phyloP scores from a whole-genome alignment of 2,329 filamentous ascomycete species.

The Chrysosphaeria jannelii region DNA sequence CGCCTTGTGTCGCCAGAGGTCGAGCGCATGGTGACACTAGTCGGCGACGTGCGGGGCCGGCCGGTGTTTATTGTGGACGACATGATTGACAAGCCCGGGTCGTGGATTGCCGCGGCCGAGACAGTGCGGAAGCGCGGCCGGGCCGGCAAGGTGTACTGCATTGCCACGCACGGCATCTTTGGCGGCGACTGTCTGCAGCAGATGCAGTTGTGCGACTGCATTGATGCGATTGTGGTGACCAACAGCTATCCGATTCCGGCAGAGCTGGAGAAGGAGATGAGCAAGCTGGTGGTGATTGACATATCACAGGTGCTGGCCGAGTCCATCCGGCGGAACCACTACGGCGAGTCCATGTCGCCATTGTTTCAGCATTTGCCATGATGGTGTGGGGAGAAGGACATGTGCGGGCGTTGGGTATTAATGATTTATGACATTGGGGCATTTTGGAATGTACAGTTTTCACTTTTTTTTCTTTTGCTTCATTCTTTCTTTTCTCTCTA shows the following conservation, averaged over 20 bases:
- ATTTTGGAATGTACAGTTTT: no score
- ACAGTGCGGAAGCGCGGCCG: conserved; percentile 79
- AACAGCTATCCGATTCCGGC: conserved; percentile 85
- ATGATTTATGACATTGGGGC: conserved; percentile 2
- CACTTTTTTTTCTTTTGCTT: not conserved
- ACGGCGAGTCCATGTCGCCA: conserved; percentile 54
- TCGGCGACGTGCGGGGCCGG: conserved; percentile 69
- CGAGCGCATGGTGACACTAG: conserved; percentile 91
- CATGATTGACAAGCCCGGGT: conserved; percentile 93
- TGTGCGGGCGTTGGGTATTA: not conserved
- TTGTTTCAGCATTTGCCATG: conserved; percentile 41
- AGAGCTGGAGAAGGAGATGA: conserved; percentile 35
- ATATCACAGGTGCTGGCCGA: conserved; percentile 69
- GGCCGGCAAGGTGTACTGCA: conserved; percentile 86
- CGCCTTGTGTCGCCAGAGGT: conserved; percentile 33
- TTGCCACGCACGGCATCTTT: conserved; percentile 89
- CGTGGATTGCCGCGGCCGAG: conserved; percentile 92
- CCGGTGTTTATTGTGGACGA: conserved; percentile 91
- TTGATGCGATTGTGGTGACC: conserved; percentile 79
- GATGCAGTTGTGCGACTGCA: conserved; percentile 75
- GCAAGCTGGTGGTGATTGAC: conserved; percentile 72
- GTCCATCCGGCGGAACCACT: conserved; percentile 84
- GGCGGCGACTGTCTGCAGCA: conserved; percentile 70
- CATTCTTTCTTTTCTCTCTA: not conserved
- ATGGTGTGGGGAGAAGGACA: conserved; percentile 13